Evolutionary conservation across 305 asterid species (phyloP).

Genomic region (Fraxinus latifolia): DNA sequence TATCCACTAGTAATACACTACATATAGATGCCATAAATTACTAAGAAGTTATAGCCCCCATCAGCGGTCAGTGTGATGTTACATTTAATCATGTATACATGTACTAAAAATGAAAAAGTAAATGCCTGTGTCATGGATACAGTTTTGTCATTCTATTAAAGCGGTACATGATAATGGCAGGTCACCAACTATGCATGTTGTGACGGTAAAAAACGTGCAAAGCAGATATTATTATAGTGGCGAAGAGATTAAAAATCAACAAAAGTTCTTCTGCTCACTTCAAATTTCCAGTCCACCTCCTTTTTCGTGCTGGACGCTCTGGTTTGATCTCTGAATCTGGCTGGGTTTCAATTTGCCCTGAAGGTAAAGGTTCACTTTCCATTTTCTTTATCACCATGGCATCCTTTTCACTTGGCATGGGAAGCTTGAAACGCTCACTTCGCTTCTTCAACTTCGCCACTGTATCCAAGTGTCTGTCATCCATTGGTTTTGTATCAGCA

Average conservation of each 20-base stretch:
- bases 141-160: neutral
- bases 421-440: constrained; percentile 91
- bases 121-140: constrained; percentile 8
- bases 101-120: neutral
- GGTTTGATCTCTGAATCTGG: constrained; percentile 62
- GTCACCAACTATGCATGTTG: neutral
- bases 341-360: constrained; percentile 44
- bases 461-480: constrained; percentile 77
- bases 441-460: constrained; percentile 86
- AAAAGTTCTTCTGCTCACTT: neutral
- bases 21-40: constrained; percentile 11
- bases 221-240: neutral
- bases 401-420: constrained; percentile 74
- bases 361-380: constrained; percentile 52
- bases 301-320: constrained; percentile 89
- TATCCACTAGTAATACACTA: constrained; percentile 24
- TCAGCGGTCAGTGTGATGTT: neutral
- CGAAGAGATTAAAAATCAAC: neutral
- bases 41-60: constrained; percentile 6
- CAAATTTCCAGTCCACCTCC: constrained; percentile 81
- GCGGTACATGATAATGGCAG: constrained; percentile 15
- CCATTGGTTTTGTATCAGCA: constrained; percentile 36
- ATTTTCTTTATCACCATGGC: constrained; percentile 36
- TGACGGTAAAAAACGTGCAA: neutral
- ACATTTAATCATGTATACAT: neutral